These are phyloP conservation scores for Deuterostichococcus epilithicus DNA, from an alignment of 139 green algal species.

Conservation along the genomic window DNA sequence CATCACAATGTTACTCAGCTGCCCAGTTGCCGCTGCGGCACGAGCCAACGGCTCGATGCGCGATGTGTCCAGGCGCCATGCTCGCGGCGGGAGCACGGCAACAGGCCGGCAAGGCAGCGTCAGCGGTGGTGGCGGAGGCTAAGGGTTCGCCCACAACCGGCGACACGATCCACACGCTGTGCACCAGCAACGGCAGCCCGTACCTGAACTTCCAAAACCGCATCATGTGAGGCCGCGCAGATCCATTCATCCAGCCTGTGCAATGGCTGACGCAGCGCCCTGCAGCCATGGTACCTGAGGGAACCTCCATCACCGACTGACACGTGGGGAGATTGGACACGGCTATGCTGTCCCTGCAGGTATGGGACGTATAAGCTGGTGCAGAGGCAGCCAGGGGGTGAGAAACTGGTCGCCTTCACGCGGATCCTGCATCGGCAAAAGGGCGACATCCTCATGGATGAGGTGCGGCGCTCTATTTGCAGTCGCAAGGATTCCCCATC, in stretches of 20 bases:
- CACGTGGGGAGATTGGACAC: too few species aligned
- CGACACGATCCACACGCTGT: conserved; percentile 74
- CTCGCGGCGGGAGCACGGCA: background rate
- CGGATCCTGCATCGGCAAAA: conserved; percentile 78
- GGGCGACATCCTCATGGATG: conserved; percentile 63
- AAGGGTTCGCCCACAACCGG: conserved; percentile 15
- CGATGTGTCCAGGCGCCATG: background rate
- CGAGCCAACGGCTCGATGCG: too few species aligned
- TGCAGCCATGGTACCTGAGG: too few species aligned
- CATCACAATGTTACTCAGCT: background rate
- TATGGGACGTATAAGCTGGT: conserved; percentile 78
- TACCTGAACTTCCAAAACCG: conserved; percentile 90
- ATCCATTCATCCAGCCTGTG: background rate
- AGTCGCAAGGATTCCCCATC: background rate
- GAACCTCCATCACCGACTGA: too few species aligned
- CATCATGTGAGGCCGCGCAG: conserved; percentile 66
- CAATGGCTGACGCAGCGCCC: too few species aligned
- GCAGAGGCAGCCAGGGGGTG: conserved; percentile 59
- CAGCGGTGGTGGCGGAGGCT: background rate
- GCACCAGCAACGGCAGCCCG: conserved; percentile 77
- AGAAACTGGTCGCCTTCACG: conserved; percentile 78
- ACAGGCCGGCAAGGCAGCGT: background rate
- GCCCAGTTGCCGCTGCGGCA: background rate
- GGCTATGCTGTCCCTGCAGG: conserved; percentile 38
- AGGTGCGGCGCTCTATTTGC: conserved; percentile 35